phyloP scores from a whole-genome alignment of 2,329 filamentous ascomycete species.

The Pyrenophora graminea region DNA sequence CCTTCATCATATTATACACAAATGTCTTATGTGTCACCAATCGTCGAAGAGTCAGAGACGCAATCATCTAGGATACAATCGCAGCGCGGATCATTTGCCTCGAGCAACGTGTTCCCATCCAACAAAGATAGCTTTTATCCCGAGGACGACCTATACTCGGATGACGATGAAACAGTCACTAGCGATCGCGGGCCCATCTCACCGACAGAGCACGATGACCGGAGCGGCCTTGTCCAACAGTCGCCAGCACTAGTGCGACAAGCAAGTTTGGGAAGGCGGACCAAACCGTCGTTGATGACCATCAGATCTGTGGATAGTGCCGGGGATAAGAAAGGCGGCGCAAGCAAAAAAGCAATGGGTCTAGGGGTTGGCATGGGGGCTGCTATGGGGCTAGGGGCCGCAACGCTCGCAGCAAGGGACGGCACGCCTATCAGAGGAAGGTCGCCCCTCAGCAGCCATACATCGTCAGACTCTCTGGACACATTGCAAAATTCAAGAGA shows the following conservation, averaged over 20 bases:
- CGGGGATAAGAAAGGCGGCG: conserved; percentile 24
- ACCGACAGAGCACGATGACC: conserved; percentile 42
- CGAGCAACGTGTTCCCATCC: conserved; percentile 55
- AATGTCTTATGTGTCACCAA: conserved; percentile 54
- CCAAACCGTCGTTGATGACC: conserved; percentile 54
- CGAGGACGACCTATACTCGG: conserved; percentile 42
- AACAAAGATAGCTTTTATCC: conserved; percentile 48
- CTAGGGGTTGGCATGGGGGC: conserved; percentile 20
- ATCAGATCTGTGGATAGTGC: conserved; percentile 51
- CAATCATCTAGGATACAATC: conserved; percentile 50
- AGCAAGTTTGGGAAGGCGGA: conserved; percentile 54
- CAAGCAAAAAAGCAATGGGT: conserved; percentile 23
- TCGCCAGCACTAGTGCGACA: conserved; percentile 45
- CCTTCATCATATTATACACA: conserved; percentile 56
- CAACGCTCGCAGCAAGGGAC: conserved; percentile 32
- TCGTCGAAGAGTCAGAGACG: conserved; percentile 54
- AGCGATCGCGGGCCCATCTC: conserved; percentile 39
- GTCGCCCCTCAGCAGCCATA: conserved; percentile 36
- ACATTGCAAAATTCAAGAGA: conserved; percentile 27
- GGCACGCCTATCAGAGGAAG: conserved; percentile 26
- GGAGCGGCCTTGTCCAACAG: conserved; percentile 44
- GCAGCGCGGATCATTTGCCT: conserved; percentile 51
- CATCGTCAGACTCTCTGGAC: conserved; percentile 42
- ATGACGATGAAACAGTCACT: conserved; percentile 46
- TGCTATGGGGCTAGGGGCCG: conserved; percentile 29